A percentile compares a stretch with the other conserved stretches of the same genome.
Conservation (phyloP, 768 basidiomycete genomes). For the Leccinum longicurvipes region DNA sequence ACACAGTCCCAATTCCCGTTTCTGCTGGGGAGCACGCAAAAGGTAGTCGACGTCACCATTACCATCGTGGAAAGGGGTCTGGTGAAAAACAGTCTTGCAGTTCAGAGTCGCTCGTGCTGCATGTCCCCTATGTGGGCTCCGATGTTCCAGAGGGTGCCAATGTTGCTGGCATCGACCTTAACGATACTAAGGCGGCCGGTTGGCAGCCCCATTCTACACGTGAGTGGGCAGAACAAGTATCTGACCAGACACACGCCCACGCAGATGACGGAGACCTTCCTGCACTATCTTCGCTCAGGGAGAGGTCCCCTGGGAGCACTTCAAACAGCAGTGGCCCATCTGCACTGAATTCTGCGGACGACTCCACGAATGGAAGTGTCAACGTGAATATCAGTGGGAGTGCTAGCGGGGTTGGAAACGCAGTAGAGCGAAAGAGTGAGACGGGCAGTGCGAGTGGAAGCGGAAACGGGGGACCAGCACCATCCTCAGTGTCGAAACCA, state of each 20-base stretch:
- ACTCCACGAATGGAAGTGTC: slow-evolving; percentile 17
- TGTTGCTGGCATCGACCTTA: slow-evolving; percentile 11
- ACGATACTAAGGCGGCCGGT: slow-evolving; percentile 19
- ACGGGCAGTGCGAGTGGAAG: slow-evolving; percentile 13
- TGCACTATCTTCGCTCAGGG: slow-evolving; percentile 10
- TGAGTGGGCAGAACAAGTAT: slow-evolving; percentile 46
- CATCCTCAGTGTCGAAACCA: slow-evolving; percentile 18
- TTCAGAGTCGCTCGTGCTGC: slow-evolving; percentile 27
- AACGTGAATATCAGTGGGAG: slow-evolving; percentile 11
- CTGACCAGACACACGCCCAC: slow-evolving; percentile 27
- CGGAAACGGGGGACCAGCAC: slow-evolving; percentile 10
- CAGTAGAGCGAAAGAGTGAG: slow-evolving; percentile 8
- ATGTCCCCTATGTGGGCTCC: slow-evolving; percentile 25
- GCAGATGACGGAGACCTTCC: slow-evolving; percentile 3
- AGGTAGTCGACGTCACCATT: slow-evolving; percentile 10
- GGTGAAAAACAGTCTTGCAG: slow-evolving; percentile 11
- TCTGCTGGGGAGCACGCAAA: slow-evolving; percentile 29
- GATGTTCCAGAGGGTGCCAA: slow-evolving; percentile 18
- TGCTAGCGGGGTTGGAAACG: slow-evolving; percentile 4
- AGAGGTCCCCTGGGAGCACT: slow-evolving; percentile 20
- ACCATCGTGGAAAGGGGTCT: background rate
- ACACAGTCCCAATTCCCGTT: slow-evolving; percentile 26
- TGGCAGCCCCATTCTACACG: slow-evolving; percentile 34
- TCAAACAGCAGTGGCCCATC: slow-evolving; percentile 29
- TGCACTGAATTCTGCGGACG: slow-evolving; percentile 22